A percentile compares a stretch with the other conserved stretches of the same genome.
Conservation (phyloP, 1,284 basidiomycete species). For the Ustilago bromivora region DNA sequence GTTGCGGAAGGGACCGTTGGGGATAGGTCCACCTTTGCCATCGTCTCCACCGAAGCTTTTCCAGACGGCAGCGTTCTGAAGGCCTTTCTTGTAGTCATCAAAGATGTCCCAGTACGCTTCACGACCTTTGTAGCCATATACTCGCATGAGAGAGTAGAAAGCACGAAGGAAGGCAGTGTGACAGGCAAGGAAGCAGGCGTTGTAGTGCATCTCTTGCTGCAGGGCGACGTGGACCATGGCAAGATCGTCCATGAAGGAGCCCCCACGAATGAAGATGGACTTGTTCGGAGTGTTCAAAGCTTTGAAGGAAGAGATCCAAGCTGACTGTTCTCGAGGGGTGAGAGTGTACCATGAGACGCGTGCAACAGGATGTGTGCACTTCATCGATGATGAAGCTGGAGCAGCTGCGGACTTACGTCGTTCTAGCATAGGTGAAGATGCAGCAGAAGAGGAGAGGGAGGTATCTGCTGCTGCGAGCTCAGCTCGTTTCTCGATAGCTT, state of each 20-base stretch:
- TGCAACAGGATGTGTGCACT: slow-evolving; percentile 30
- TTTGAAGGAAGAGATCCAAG: slow-evolving; percentile 25
- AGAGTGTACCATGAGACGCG: slow-evolving; percentile 40
- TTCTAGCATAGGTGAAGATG: background rate
- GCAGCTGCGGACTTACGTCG: background rate
- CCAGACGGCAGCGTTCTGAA: slow-evolving; percentile 23
- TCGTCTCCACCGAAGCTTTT: slow-evolving; percentile 12
- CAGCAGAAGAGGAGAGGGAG: background rate
- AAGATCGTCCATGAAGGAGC: slow-evolving; percentile 40
- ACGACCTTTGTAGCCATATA: slow-evolving; percentile 26
- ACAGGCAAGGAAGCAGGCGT: slow-evolving; percentile 35
- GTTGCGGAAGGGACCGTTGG: slow-evolving; percentile 22
- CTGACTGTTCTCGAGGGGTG: slow-evolving; percentile 7
- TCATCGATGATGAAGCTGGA: slow-evolving; percentile 13
- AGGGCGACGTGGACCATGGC: slow-evolving; percentile 33
- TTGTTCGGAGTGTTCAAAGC: slow-evolving; percentile 6
- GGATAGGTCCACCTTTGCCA: slow-evolving; percentile 27
- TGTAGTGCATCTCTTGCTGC: slow-evolving; percentile 49
- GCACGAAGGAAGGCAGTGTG: slow-evolving; percentile 36
- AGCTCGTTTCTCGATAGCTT: slow-evolving; percentile 13
- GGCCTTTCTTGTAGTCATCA: slow-evolving; percentile 11
- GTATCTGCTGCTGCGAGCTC: background rate
- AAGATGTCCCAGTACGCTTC: slow-evolving; percentile 46
- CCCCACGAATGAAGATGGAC: slow-evolving; percentile 35
- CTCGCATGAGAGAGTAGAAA: slow-evolving; percentile 37